Evolutionary conservation across 2,329 filamentous ascomycete genomes (phyloP), one percentile per base, ranked within the genome.

Genomic region (Sordariomycetes sp.): DNA sequence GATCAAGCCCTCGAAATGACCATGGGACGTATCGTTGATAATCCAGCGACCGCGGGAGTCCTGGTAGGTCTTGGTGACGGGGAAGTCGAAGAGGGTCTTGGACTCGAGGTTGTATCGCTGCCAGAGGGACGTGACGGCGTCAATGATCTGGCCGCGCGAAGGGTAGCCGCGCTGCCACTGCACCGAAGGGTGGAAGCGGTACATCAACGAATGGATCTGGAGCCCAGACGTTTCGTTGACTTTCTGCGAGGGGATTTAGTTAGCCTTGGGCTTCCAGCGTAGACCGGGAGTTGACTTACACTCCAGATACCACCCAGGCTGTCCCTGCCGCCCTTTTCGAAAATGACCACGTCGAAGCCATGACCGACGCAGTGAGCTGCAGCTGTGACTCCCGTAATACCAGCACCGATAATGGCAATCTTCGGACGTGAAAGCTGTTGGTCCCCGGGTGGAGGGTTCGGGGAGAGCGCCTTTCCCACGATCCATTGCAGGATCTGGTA

Each of bases 151-250:
- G 42, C 80, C 63, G 32, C 83, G 78, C 40, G 79, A 70, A 1
- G 86, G 86, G 48, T 93, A 93, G n/a, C 83, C 83, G 20, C 68
- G 63, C 21, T 72, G 64, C 77, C 83, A 93, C 40, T 72, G 67
- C 2, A 93, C 75, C 0, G 81, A 82, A 0, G 86, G 86, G 44
- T 90, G 83, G 53, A 93, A 94, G 16, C 86, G 75, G 55, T 90
- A 93, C 85, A 92, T 92, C 38, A 88, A 55, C 15, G 79, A 85
- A 53, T 93, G 84, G 16, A 93, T 88, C 49, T 92, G 85, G 1
- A 93, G 69, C 12, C 82, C 76, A 0, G 83, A 88, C 0, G 83
- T 88, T 33, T 82, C 83, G 60, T 92, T 90, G 26, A 92, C 83
- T 55, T 72, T 71, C 77, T 85, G 38, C 0, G 19, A 8, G 9